Evolutionary conservation across 441 rosid genomes (phyloP).

Genomic region (Metrosideros polymorpha): DNA sequence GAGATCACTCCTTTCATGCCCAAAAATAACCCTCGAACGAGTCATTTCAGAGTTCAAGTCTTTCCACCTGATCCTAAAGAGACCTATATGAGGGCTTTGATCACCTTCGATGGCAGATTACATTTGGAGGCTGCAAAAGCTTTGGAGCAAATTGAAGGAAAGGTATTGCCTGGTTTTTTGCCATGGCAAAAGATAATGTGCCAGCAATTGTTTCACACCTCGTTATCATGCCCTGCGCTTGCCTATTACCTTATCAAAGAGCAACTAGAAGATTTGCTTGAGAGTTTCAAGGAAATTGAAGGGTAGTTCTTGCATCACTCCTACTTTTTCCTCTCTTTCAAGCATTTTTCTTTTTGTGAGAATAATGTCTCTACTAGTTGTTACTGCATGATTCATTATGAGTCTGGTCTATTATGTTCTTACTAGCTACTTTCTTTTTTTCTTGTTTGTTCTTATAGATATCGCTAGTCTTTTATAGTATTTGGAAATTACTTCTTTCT

Average conservation of each 20-base stretch:
- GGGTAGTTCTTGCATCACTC: conserved; percentile 28
- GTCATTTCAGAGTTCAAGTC: conserved; percentile 44
- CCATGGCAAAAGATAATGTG: conserved; percentile 67
- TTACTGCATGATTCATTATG: not conserved
- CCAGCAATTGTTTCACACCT: conserved; percentile 56
- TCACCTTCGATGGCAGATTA: conserved; percentile 61
- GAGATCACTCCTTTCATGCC: conserved; percentile 55
- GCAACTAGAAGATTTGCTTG: conserved; percentile 31
- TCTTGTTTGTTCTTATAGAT: not conserved
- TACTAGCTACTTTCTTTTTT: not conserved
- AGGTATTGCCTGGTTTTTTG: conserved; percentile 45
- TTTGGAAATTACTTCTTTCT: not conserved
- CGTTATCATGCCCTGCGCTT: conserved; percentile 44
- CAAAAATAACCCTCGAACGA: conserved; percentile 25
- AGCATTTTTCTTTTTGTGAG: not conserved
- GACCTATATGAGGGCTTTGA: conserved; percentile 31
- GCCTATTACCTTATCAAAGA: conserved; percentile 44
- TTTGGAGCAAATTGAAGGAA: conserved; percentile 58
- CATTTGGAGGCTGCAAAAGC: conserved; percentile 83
- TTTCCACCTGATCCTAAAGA: conserved; percentile 35
- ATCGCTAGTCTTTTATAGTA: not conserved
- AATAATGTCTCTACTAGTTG: not conserved
- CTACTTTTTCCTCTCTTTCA: not conserved
- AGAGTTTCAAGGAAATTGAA: conserved; percentile 21
- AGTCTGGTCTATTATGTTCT: not conserved